These are phyloP conservation scores for Pyrenophora seminiperda DNA, from an alignment of 2,329 filamentous ascomycete genomes.

Conservation along the genomic window DNA sequence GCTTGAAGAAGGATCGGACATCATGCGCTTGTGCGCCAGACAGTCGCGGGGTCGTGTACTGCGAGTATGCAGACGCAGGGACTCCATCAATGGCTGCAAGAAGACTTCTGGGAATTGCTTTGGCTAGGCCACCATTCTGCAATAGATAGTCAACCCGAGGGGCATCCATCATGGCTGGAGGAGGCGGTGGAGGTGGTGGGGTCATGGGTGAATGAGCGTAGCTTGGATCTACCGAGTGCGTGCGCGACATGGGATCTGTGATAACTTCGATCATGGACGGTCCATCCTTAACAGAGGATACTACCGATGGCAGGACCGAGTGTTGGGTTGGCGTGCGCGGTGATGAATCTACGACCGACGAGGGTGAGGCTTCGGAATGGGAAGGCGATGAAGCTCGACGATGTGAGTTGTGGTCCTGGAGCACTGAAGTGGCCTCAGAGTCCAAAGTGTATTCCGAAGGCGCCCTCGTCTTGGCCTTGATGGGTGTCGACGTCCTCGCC, in stretches of 20 bases:
- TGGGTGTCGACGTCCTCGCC: conserved; percentile 31
- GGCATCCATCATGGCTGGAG: conserved; percentile 68
- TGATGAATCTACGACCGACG: conserved; percentile 52
- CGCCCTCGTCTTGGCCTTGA: conserved; percentile 39
- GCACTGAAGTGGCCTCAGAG: conserved; percentile 55
- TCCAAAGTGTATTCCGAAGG: conserved; percentile 52
- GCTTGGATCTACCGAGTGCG: conserved; percentile 41
- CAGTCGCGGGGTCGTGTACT: conserved; percentile 59
- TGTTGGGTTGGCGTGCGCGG: conserved; percentile 53
- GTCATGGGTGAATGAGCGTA: conserved; percentile 59
- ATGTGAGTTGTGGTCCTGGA: conserved; percentile 43
- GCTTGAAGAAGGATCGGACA: conserved; percentile 76
- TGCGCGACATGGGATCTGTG: conserved; percentile 46
- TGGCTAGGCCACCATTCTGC: conserved; percentile 80
- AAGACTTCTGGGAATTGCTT: conserved; percentile 74
- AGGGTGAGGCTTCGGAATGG: conserved; percentile 48
- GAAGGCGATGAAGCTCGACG: conserved; percentile 38
- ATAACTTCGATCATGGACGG: conserved; percentile 53
- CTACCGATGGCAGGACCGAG: conserved; percentile 42
- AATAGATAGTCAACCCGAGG: conserved; percentile 91
- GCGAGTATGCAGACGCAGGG: conserved; percentile 64
- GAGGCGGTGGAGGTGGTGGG: conserved; percentile 71
- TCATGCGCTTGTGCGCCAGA: conserved; percentile 55
- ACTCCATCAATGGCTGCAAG: conserved; percentile 65
- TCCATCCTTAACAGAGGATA: conserved; percentile 40